Percentiles rank a stretch among this genome's conserved stretches.
Conservation (phyloP, 495 filamentous ascomycete species). For the Daldinia concentrica region DNA sequence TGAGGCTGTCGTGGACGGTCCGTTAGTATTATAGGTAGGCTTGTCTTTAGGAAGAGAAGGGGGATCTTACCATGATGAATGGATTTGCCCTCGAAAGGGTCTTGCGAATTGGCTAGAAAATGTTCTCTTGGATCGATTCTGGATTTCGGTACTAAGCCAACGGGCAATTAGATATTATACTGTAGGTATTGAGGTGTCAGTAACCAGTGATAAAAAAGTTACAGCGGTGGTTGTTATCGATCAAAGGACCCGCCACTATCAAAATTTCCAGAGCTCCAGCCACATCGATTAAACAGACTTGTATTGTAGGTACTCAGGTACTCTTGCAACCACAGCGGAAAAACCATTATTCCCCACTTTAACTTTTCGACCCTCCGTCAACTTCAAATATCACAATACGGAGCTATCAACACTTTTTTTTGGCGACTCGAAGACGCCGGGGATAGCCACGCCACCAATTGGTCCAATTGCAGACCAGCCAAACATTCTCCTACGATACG, state of each 20-base stretch:
- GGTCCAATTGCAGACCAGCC: constrained; percentile 7
- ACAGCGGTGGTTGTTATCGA: constrained; percentile 26
- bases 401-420: constrained; percentile 6
- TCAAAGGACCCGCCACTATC: constrained; percentile 29
- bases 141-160: background rate
- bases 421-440: constrained; percentile 5
- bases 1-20: constrained; percentile 68
- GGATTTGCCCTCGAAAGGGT: constrained; percentile 46
- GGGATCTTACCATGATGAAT: constrained; percentile 32
- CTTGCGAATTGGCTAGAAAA: constrained; percentile 19
- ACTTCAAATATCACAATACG: constrained; percentile 29
- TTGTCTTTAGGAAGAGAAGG: no score
- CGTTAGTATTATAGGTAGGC: constrained; percentile 3
- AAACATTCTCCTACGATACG: background rate
- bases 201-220: constrained; percentile 37
- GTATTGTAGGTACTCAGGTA: background rate
- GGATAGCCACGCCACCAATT: constrained; percentile 6
- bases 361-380: constrained; percentile 35
- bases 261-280: constrained; percentile 36
- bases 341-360: constrained; percentile 35
- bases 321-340: constrained; percentile 6
- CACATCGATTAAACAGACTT: constrained; percentile 17
- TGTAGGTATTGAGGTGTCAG: constrained; percentile 1
- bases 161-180: background rate
- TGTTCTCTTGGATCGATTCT: background rate